Conservation (phyloP, 2,329 filamentous ascomycete species). For the Fusarium chlamydosporum region DNA sequence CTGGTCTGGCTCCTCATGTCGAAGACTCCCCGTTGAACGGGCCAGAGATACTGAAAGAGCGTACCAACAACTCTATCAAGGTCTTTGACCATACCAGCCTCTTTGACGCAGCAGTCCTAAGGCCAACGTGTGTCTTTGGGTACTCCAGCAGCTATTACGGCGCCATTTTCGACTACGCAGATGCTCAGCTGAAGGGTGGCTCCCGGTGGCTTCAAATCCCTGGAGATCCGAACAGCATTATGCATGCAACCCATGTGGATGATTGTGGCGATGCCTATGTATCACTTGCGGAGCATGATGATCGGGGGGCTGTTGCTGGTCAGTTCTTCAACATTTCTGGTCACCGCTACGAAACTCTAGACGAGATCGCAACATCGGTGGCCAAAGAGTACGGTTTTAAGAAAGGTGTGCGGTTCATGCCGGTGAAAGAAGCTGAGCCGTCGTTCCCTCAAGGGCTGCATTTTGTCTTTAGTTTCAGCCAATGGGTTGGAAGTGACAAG, state of each 20-base stretch:
- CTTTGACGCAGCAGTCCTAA: constrained; percentile 61
- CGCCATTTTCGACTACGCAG: constrained; percentile 56
- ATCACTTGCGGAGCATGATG: constrained; percentile 57
- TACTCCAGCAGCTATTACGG: constrained; percentile 62
- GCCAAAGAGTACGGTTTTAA: constrained; percentile 58
- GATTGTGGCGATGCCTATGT: constrained; percentile 65
- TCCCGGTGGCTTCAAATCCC: constrained; percentile 53
- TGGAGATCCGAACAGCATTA: constrained; percentile 56
- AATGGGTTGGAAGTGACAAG: constrained; percentile 62
- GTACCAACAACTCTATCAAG: constrained; percentile 52
- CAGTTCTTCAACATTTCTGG: constrained; percentile 64
- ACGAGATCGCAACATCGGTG: constrained; percentile 57
- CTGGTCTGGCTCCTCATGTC: constrained; percentile 58
- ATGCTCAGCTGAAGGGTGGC: constrained; percentile 38
- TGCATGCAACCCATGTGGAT: constrained; percentile 64
- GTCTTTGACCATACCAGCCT: constrained; percentile 55
- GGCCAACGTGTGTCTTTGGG: constrained; percentile 64
- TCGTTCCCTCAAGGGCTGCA: constrained; percentile 43
- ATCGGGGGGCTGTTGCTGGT: constrained; percentile 53
- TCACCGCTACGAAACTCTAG: constrained; percentile 60
- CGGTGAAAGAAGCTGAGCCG: constrained; percentile 30
- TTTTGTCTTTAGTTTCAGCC: constrained; percentile 55
- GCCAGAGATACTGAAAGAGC: constrained; percentile 46
- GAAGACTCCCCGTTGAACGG: constrained; percentile 59
- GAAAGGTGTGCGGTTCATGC: constrained; percentile 50